phyloP scores from a whole-genome alignment of 768 basidiomycete genomes.

The Lactifluus echinatus region DNA sequence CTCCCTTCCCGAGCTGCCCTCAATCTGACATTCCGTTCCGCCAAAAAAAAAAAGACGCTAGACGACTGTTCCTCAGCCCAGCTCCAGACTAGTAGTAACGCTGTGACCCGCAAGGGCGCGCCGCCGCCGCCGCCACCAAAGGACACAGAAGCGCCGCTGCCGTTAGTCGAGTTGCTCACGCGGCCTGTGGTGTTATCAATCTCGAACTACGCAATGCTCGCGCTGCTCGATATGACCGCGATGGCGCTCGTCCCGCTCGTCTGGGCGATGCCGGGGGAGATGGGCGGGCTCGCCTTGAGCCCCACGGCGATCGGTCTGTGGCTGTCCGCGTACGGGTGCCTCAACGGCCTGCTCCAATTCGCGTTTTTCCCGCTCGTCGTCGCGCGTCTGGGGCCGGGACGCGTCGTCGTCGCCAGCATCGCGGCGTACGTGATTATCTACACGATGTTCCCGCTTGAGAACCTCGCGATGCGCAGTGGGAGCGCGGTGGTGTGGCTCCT shows the following conservation, averaged over 20 bases:
- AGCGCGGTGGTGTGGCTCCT: background rate
- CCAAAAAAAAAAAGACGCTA: conserved; percentile 10
- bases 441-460: conserved; percentile 25
- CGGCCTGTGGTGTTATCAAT: conserved; percentile 34
- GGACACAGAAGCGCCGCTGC: conserved; percentile 6
- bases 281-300: conserved; percentile 33
- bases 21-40: background rate
- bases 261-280: conserved; percentile 34
- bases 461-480: background rate
- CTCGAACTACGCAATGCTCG: conserved; percentile 34
- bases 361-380: conserved; percentile 33
- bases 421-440: conserved; percentile 22
- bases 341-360: conserved; percentile 33
- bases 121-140: too few relatives aligned
- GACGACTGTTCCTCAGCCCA: background rate
- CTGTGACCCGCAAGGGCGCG: too few relatives aligned
- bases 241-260: conserved; percentile 38
- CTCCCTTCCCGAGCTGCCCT: too few relatives aligned
- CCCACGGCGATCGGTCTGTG: conserved; percentile 33
- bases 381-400: conserved; percentile 30
- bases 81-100: background rate
- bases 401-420: conserved; percentile 25
- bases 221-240: conserved; percentile 35
- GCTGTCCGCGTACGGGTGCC: conserved; percentile 31
- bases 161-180: conserved; percentile 30